Base-by-base conservation (phyloP, 2,329 filamentous ascomycete genomes). In the Aspergillus candidus region DNA sequence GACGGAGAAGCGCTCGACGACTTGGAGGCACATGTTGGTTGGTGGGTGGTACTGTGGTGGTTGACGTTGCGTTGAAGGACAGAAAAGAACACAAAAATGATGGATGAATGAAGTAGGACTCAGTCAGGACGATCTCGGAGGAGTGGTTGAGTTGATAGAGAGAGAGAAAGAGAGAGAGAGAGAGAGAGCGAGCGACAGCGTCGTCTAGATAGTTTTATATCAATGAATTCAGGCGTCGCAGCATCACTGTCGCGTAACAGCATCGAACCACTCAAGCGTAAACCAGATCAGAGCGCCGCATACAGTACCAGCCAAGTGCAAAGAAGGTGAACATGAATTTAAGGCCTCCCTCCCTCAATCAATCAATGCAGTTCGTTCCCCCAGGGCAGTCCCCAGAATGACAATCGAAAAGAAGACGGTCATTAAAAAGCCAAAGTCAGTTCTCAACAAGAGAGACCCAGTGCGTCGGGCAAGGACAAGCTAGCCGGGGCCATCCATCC, bases 1-100 rank as follows among this genome's bases (percentile, higher is more conserved):
- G 44, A 84, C 86, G 43, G 88, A 83, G 73, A 89, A 95, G 47
- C 87, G 77, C 68, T 95, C 89, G 57, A 91, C 74, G 50, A 95
- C 71, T 70, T 90, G 86, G 61, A 88, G 90, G 62, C 89, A 95
- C 89, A 95, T 94, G 49, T 53, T 74, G 65, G 60, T 7, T 34
- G 40, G n/a, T 40, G 32, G 6, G n/a, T 34, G 22, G 22, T 6
- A 15, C 41, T 22, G 14, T 17, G 17, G 36, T 22, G 31, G 15
- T 33, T 6, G 15, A 39, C 15, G 14, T 27, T 8, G n/a, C 11
- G 32, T 11, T 31, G 15, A 15, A 22, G 31, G 10, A 27, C 11
- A 35, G 14, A 34, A 27, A n/a, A n/a, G n/a, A n/a, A n/a, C n/a
- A n/a, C n/a, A n/a, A n/a, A 34, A 27, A 22, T 31, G 17, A 43